Base-by-base conservation (phyloP, 164 flowering plant genomes). In the Sedum album region DNA sequence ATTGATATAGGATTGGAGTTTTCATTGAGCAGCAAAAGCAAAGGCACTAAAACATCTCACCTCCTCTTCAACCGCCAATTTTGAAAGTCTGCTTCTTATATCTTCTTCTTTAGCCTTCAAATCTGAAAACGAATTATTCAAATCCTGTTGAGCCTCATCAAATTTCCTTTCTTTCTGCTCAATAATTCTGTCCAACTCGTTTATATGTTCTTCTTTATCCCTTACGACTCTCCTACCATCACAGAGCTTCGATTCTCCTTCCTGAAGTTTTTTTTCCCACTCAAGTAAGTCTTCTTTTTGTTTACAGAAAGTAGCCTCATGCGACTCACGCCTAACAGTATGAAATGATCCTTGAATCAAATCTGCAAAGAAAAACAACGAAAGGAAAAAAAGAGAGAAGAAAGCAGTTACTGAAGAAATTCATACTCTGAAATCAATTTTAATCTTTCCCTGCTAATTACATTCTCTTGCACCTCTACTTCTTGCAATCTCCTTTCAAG, bases 211-310 rank as follows among this genome's bases (percentile, higher is more conserved):
- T 80, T 90, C 97, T 68, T 85, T 85, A 74, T 83, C 80, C 28
- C 78, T 81, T 20, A 89, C 74, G 28, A 69, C 73, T 72, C 84
- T 81, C 48, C 86, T 78, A 53, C 81, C 77, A 73, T 86, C 86
- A 74, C 71, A 70, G 35, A 90, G 75, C 67, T 81, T 86, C 66
- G 82, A 85, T 71, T 95, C 97, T 30, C 79, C 75, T 73, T 83
- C 85, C 70, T 84, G 88, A 38, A 95, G 74, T n/a, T 79, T 88
- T 73, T 71, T 84, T 71, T 92, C 97, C 99, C 97, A 90, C 10
- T 82, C 85, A 57, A 68, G 76, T 48, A 92, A 68, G 28, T 89
- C 93, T 79, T 95, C 87, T 74, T 82, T 88, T 39, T 85, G 87
- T 71, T 82, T 85, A 31, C 68, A 68, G 14, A 84, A 75, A 67